Conservation (phyloP, 495 filamentous ascomycete genomes). For the Glonium stellatum region DNA sequence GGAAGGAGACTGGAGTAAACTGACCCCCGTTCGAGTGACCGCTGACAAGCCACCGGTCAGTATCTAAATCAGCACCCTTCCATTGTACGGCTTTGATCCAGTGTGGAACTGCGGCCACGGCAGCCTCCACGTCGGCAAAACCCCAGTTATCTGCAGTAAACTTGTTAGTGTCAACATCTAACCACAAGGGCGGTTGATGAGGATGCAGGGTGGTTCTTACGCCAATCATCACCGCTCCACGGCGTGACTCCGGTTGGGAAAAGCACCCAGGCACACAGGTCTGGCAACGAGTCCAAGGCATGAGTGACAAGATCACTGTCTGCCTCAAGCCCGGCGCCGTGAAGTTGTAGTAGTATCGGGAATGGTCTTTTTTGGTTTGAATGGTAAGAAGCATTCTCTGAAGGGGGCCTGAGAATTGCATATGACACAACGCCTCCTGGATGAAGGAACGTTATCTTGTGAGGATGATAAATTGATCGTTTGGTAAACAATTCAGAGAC, state of each 20-base stretch:
- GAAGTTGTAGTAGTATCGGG: conserved; percentile 45
- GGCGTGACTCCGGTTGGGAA: conserved; percentile 54
- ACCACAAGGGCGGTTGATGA: neutral
- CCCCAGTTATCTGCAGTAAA: conserved; percentile 47
- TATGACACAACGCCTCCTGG: conserved; percentile 54
- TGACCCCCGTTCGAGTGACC: conserved; percentile 55
- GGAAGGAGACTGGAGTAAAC: neutral
- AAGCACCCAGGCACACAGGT: conserved; percentile 52
- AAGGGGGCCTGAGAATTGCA: conserved; percentile 52
- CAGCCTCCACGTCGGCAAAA: conserved; percentile 49
- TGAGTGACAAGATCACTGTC: conserved; percentile 42
- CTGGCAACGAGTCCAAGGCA: conserved; percentile 44
- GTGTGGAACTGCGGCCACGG: conserved; percentile 42
- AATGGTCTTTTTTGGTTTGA: conserved; percentile 13
- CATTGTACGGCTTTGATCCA: conserved; percentile 48
- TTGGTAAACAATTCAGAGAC: conserved; percentile 20
- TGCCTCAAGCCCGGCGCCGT: conserved; percentile 54
- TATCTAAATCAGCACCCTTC: conserved; percentile 42
- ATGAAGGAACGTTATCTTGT: conserved; percentile 53
- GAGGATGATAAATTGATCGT: conserved; percentile 39
- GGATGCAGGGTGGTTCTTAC: conserved; percentile 31
- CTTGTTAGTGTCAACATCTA: conserved; percentile 11
- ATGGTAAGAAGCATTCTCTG: conserved; percentile 35
- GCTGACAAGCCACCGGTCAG: conserved; percentile 46
- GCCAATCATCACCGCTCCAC: conserved; percentile 61